Evolutionary conservation across 352 stramenopile genomes (phyloP).

Genomic region (Globisporangium yorkense): DNA sequence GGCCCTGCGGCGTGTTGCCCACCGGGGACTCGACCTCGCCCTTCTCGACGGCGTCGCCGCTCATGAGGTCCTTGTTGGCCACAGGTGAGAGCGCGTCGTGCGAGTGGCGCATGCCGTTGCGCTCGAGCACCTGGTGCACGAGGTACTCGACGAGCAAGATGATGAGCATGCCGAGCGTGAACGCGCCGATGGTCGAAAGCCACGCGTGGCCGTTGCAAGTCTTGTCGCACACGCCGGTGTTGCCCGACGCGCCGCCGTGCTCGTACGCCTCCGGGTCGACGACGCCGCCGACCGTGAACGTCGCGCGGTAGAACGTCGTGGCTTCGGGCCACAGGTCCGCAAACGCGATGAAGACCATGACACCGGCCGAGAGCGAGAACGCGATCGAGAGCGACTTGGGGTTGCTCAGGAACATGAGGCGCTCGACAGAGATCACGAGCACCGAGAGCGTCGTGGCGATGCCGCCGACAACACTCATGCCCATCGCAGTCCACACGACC

Average conservation of each 20-base stretch:
- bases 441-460: conserved; percentile 67
- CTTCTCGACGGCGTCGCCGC: conserved; percentile 19
- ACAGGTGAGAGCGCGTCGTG: conserved; percentile 19
- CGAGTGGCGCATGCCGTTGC: conserved; percentile 21
- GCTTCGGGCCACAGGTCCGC: conserved; percentile 57
- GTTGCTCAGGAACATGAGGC: conserved; percentile 60
- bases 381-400: conserved; percentile 49
- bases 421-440: conserved; percentile 57
- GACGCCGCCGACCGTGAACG: conserved; percentile 44
- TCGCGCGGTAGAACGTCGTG: conserved; percentile 46
- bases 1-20: conserved; percentile 4
- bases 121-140: conserved; percentile 45
- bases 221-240: conserved; percentile 45
- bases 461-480: conserved; percentile 65
- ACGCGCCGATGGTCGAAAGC: conserved; percentile 45
- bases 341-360: conserved; percentile 79
- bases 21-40: conserved; percentile 16
- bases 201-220: conserved; percentile 54
- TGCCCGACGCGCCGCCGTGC: conserved; percentile 28
- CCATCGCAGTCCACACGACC: conserved; percentile 58
- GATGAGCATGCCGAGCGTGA: conserved; percentile 53
- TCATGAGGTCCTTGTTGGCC: conserved; percentile 15
- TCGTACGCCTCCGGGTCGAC: conserved; percentile 67
- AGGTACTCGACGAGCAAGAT: conserved; percentile 65
- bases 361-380: conserved; percentile 66